Base-by-base conservation (phyloP, 1,284 basidiomycete genomes). In the Thelephora terrestris region DNA sequence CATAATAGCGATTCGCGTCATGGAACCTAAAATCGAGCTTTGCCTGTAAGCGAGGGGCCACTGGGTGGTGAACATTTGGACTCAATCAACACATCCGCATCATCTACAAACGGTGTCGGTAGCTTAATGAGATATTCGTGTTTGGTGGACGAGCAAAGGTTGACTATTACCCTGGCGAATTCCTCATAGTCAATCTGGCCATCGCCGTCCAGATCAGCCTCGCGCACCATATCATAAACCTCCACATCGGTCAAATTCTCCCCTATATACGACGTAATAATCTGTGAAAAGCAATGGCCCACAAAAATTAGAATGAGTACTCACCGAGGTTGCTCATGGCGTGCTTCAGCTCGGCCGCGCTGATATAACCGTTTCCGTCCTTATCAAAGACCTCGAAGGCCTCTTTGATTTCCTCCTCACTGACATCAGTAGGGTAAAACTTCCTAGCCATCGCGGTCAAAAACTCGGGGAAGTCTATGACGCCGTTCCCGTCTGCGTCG, bases 201-300 rank as follows among this genome's bases (percentile, higher is more conserved):
- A 64, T 94, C 91, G 36, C 91, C 94, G 63, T 98, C 92, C 47
- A 91, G 79, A 67, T 99, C 95, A 48, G 95, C 95, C 70, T 98
- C 95, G 51, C 92, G 81, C 65, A 99, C 98, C 95, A 99, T 98
- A 72, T 96, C 92, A 58, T 94, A 89, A 53, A 98, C 91, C 70
- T 98, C 94, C 34, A 71, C 78, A 60, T 97, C 92, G 14, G 91
- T 81, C 49, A 98, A 74, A 68, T 93, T 94, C 74, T 98, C 94
- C 53, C 88, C 91, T 81, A 62, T 39, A 56, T 24, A 50, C 25
- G 27, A n/a, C n/a, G n/a, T n/a, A n/a, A n/a, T n/a, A n/a, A n/a
- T n/a, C n/a, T n/a, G n/a, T n/a, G n/a, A n/a, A n/a, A n/a, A 20
- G 25, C 35, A 35, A 6, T 51, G 43, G 27, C 9, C 34, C 40